Evolutionary conservation across 352 stramenopile genomes (phyloP).

Genomic region (Phytophthora capsici): DNA sequence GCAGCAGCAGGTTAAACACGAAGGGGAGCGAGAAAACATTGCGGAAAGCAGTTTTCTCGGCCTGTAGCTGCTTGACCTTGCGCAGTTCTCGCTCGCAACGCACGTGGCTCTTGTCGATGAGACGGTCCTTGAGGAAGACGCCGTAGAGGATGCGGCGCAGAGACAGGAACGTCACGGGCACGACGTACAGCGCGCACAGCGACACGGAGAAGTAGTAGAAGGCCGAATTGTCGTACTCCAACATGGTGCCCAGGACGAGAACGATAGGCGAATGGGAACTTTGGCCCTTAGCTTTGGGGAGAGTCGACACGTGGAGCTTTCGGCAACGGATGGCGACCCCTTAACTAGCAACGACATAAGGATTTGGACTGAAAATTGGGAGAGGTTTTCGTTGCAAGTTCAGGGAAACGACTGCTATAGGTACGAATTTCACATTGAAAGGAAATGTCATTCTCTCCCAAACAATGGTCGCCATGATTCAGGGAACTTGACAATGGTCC

Average conservation of each 20-base stretch:
- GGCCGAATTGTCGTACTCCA: constrained; percentile 99
- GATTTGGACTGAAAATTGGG: too few relatives aligned
- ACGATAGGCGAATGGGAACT: constrained; percentile 26
- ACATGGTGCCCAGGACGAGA: constrained; percentile 59
- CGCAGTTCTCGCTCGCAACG: constrained; percentile 84
- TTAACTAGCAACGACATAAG: neutral
- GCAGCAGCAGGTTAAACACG: constrained; percentile 75
- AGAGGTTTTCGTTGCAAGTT: too few relatives aligned
- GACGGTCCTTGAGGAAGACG: constrained; percentile 86
- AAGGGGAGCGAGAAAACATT: constrained; percentile 87
- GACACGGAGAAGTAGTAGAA: constrained; percentile 99
- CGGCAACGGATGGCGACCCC: neutral
- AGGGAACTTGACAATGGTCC: too few relatives aligned
- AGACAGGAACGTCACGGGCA: constrained; percentile 95
- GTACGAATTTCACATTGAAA: too few relatives aligned
- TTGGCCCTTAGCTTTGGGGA: constrained; percentile 4
- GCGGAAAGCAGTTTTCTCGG: constrained; percentile 84
- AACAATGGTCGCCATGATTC: too few relatives aligned
- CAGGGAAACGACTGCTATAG: too few relatives aligned
- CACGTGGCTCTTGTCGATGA: constrained; percentile 87
- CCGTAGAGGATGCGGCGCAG: constrained; percentile 88
- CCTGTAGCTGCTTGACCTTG: constrained; percentile 88
- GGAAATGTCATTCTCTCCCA: too few relatives aligned
- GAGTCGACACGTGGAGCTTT: constrained; percentile 34
- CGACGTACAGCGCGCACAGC: constrained; percentile 95